These are phyloP conservation scores for Alternaria sp. DNA, from an alignment of 2,329 filamentous ascomycete species.

Conservation along the genomic window DNA sequence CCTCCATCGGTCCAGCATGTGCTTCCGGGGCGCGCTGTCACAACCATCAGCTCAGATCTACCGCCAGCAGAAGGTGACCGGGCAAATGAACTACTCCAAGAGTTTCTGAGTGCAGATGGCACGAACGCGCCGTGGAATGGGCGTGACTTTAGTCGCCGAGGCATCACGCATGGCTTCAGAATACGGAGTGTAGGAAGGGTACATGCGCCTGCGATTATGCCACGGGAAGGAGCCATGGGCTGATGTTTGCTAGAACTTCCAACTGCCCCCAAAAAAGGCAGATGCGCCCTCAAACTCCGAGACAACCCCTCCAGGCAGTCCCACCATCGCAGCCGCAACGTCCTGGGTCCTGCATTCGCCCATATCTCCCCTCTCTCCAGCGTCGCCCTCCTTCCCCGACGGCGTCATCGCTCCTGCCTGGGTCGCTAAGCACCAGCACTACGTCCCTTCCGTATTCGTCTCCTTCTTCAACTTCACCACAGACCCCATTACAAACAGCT, in stretches of 20 bases:
- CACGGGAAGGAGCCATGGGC: constrained; percentile 16
- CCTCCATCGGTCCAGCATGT: constrained; percentile 54
- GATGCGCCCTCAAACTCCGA: constrained; percentile 62
- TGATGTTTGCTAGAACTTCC: constrained; percentile 56
- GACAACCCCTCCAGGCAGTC: constrained; percentile 58
- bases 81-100: constrained; percentile 68
- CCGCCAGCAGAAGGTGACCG: constrained; percentile 70
- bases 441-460: constrained; percentile 80
- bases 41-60: constrained; percentile 73
- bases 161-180: constrained; percentile 64
- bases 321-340: constrained; percentile 57
- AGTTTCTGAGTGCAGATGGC: constrained; percentile 71
- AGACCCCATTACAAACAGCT: constrained; percentile 73
- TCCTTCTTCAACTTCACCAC: constrained; percentile 80
- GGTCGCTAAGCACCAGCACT: constrained; percentile 86
- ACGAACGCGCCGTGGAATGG: constrained; percentile 71
- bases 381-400: constrained; percentile 85
- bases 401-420: constrained; percentile 82
- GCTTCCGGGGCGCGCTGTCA: constrained; percentile 56
- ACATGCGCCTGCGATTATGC: constrained; percentile 48
- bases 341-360: constrained; percentile 78
- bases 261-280: constrained; percentile 68
- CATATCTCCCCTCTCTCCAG: constrained; percentile 85
- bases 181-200: constrained; percentile 82
- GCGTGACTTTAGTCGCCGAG: constrained; percentile 57